phyloP scores from a whole-genome alignment of 176 grass and related monocot species.

The Areca catechu region DNA sequence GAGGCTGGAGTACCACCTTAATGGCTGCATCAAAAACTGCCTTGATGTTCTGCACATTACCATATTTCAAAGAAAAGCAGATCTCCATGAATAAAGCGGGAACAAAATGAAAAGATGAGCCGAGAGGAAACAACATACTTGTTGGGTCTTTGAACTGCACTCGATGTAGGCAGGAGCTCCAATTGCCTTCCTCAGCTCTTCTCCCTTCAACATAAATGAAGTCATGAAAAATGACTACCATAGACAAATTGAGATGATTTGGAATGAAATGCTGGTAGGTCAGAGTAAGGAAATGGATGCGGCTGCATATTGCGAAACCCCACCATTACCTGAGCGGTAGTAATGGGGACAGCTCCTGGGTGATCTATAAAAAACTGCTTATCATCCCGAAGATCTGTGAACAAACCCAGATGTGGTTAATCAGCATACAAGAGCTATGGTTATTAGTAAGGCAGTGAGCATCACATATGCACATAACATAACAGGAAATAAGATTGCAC shows the following conservation, averaged over 20 bases:
- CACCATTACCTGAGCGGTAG: slow-evolving; percentile 3
- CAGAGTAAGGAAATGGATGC: no score
- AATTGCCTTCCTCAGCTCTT: slow-evolving; percentile 69
- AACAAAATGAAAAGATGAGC: background rate
- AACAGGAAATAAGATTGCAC: slow-evolving; percentile 3
- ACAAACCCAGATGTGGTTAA: background rate
- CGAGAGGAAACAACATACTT: slow-evolving; percentile 37
- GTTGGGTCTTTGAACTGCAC: slow-evolving; percentile 85
- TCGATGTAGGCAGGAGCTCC: slow-evolving; percentile 67
- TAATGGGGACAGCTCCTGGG: slow-evolving; percentile 7
- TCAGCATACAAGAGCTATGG: slow-evolving; percentile 3
- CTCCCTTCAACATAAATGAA: slow-evolving; percentile 26
- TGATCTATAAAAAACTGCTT: slow-evolving; percentile 16
- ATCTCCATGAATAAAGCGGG: slow-evolving; percentile 10
- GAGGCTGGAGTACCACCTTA: slow-evolving; percentile 67
- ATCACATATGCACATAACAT: background rate
- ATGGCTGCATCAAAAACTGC: slow-evolving; percentile 66
- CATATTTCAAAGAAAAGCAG: background rate
- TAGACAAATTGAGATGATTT: no score
- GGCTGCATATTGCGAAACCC: no score
- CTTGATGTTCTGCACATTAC: slow-evolving; percentile 52
- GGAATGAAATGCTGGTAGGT: no score
- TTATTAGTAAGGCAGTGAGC: background rate
- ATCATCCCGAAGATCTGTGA: slow-evolving; percentile 14
- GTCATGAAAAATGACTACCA: no score